A percentile compares a stretch with the other conserved stretches of the same genome.
Evolutionary conservation across 2,329 filamentous ascomycete species (phyloP).

Genomic region (Phialemonium atrogriseum): DNA sequence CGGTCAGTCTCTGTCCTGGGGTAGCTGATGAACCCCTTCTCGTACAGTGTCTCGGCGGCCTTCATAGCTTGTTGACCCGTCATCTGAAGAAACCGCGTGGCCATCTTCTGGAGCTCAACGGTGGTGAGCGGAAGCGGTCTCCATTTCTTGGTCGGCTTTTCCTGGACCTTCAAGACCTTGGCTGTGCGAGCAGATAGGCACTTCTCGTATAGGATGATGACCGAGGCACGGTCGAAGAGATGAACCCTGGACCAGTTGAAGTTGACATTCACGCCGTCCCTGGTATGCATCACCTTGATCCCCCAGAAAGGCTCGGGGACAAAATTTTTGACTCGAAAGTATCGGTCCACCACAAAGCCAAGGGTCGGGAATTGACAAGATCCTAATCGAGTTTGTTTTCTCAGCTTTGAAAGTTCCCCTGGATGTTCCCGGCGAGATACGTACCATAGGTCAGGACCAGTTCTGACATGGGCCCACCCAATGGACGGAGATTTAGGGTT

Average conservation of each 20-base stretch:
- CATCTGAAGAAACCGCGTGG: slow-evolving; percentile 82
- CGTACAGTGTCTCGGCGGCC: slow-evolving; percentile 79
- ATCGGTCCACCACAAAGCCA: slow-evolving; percentile 94
- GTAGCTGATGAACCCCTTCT: slow-evolving; percentile 94
- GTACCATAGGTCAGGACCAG: slow-evolving; percentile 74
- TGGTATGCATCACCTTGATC: slow-evolving; percentile 74
- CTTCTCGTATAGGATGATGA: slow-evolving; percentile 75
- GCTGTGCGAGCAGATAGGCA: slow-evolving; percentile 71
- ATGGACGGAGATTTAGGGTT: slow-evolving; percentile 64
- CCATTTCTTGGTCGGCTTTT: slow-evolving; percentile 90
- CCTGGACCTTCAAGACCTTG: slow-evolving; percentile 74
- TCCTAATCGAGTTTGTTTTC: slow-evolving; percentile 34
- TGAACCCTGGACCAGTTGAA: slow-evolving; percentile 78
- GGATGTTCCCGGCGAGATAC: slow-evolving; percentile 9
- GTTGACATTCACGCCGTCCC: slow-evolving; percentile 69
- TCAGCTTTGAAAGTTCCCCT: slow-evolving; percentile 2
- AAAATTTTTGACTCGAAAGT: slow-evolving; percentile 90
- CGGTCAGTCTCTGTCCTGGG: slow-evolving; percentile 95
- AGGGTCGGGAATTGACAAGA: slow-evolving; percentile 96
- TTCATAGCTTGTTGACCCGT: slow-evolving; percentile 86
- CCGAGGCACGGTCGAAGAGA: slow-evolving; percentile 79
- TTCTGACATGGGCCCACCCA: slow-evolving; percentile 59
- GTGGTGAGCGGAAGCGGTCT: slow-evolving; percentile 90
- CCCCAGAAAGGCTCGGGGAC: slow-evolving; percentile 88
- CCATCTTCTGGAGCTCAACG: slow-evolving; percentile 93